These are phyloP conservation scores for Rhizopogon salebrosus DNA, from an alignment of 768 basidiomycete genomes.

Conservation along the genomic window DNA sequence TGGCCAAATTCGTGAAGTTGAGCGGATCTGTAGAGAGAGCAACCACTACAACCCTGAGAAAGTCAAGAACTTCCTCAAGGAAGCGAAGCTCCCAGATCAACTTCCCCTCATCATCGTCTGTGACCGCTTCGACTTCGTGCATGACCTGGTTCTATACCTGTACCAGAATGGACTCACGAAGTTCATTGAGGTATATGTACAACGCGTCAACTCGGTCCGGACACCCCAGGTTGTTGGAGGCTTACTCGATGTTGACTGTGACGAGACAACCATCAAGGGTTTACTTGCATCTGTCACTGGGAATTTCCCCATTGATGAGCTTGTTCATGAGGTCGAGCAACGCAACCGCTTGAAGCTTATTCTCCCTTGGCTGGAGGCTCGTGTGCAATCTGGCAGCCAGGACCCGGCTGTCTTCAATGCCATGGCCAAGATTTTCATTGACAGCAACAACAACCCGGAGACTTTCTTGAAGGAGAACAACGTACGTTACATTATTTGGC, in stretches of 20 bases:
- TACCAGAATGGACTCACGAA: conserved; percentile 96
- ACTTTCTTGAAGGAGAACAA: conserved; percentile 98
- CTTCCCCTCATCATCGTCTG: conserved; percentile 99
- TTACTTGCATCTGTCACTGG: conserved; percentile 93
- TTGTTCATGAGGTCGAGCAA: conserved; percentile 95
- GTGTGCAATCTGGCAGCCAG: conserved; percentile 90
- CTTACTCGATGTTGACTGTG: conserved; percentile 95
- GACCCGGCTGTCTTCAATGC: conserved; percentile 95
- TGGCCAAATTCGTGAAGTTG: conserved; percentile 97
- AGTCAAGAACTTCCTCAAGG: conserved; percentile 99
- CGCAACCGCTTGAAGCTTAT: conserved; percentile 95
- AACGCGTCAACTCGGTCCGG: conserved; percentile 93
- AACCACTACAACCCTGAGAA: conserved; percentile 99
- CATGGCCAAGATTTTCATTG: conserved; percentile 96
- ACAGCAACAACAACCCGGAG: conserved; percentile 98
- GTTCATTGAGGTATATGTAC: conserved; percentile 99
- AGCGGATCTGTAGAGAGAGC: conserved; percentile 96
- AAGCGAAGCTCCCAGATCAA: conserved; percentile 94
- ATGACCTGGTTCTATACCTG: conserved; percentile 96
- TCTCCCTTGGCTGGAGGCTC: conserved; percentile 93
- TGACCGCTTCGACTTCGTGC: conserved; percentile 99
- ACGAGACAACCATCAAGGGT: conserved; percentile 91
- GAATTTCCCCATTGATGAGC: conserved; percentile 95
- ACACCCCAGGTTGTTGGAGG: conserved; percentile 98
- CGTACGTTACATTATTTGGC: conserved; percentile 39